phyloP scores from a whole-genome alignment of 2,329 filamentous ascomycete genomes.

The Clathrospora elynae region DNA sequence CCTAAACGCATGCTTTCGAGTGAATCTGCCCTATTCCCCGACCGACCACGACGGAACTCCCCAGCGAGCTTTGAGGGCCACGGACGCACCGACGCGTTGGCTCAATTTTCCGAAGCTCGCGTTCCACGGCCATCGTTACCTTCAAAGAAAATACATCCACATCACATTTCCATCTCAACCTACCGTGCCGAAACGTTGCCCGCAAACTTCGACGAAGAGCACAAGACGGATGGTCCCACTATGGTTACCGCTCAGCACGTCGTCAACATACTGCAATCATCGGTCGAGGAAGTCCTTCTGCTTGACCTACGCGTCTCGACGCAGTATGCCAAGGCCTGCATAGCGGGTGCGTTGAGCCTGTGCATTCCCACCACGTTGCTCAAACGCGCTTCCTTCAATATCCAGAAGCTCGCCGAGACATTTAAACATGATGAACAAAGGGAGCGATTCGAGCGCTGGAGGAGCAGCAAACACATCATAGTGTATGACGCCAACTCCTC shows the following conservation, averaged over 20 bases:
- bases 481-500: constrained; percentile 83
- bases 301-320: constrained; percentile 87
- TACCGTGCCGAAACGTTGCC: constrained; percentile 57
- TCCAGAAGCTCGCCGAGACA: constrained; percentile 84
- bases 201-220: constrained; percentile 31
- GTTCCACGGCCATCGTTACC: constrained; percentile 42
- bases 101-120: constrained; percentile 43
- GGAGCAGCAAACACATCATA: constrained; percentile 73
- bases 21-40: constrained; percentile 49
- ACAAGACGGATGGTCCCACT: constrained; percentile 40
- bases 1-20: constrained; percentile 57
- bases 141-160: constrained; percentile 21
- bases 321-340: constrained; percentile 75
- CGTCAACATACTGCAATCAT: constrained; percentile 55
- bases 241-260: constrained; percentile 57
- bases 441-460: constrained; percentile 77
- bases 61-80: constrained; percentile 52
- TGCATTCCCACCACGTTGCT: constrained; percentile 94
- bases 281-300: constrained; percentile 65
- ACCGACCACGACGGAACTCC: constrained; percentile 54
- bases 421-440: constrained; percentile 76
- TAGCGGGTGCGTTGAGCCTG: constrained; percentile 82
- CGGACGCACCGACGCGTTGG: constrained; percentile 42
- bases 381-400: constrained; percentile 87
- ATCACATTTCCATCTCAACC: constrained; percentile 24